Base-by-base conservation (phyloP, 345 rosid genomes). In the Arabidopsis arenosa region DNA sequence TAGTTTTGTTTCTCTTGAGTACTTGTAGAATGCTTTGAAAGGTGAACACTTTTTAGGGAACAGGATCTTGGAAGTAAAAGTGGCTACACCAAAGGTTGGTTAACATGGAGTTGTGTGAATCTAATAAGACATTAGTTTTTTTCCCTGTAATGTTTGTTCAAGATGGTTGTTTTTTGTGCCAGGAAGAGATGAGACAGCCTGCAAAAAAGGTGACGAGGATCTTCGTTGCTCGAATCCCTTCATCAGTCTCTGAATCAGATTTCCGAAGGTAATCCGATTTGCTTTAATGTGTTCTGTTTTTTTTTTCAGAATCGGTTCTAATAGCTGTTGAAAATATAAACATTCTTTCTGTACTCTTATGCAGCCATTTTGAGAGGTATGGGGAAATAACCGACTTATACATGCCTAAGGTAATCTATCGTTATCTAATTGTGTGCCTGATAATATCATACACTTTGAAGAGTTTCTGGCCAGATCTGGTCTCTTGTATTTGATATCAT, bases 131-230 rank as follows among this genome's bases (percentile, higher is more conserved):
- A 35, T 10, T 14, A 47, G 48, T 41, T 36, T 51, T 23, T 69
- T 15, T 69, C 21, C 21, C 40, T 37, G 3, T 30, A 6, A 66
- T 40, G 3, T 30, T 66, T 33, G 40, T 17, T 66, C 41, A 73
- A 72, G 52, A 35, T 63, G 12, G 30, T 53, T 26, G 54, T 47
- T 66, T 66, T 55, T 72, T 67, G 44, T 82, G 75, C 11, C 83
- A 95, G 99, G 99, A 95, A 85, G 99, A 95, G 81, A 92, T 95
- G 99, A 89, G 93, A 84, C 85, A 89, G 58, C 93, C 97, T 66
- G 67, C 86, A 17, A 92, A 88, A 78, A 95, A 92, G 64, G 97
- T 77, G 2, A 88, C 94, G 14, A 89, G 99, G 82, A 90, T 95
- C 80, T 95, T 95, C 70, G 98, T 95, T 62, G 99, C 99, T 43